Conservation (phyloP, 148 eudicot genomes). For the Talinum fruticosum region DNA sequence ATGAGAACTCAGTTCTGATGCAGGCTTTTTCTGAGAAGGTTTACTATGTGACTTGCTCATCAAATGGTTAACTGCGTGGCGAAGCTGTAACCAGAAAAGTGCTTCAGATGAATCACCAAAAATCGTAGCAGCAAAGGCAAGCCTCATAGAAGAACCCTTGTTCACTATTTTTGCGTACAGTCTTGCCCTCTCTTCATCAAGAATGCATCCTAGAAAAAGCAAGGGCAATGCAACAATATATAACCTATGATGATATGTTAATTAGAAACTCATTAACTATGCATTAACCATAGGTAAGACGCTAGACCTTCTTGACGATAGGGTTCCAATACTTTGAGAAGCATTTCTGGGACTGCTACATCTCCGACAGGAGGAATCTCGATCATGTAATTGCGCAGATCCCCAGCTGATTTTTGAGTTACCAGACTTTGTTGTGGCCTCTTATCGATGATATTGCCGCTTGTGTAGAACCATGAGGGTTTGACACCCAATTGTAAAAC, state of each 20-base stretch:
- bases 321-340: slow-evolving; percentile 94
- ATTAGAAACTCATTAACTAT: neutral
- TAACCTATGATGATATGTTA: slow-evolving; percentile 13
- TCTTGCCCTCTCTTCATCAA: slow-evolving; percentile 88
- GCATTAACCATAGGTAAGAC: slow-evolving; percentile 16
- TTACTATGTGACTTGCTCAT: slow-evolving; percentile 63
- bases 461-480: slow-evolving; percentile 84
- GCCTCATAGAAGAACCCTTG: slow-evolving; percentile 68
- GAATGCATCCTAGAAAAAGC: slow-evolving; percentile 65
- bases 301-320: slow-evolving; percentile 81
- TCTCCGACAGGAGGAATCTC: slow-evolving; percentile 71
- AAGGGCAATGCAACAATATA: slow-evolving; percentile 14
- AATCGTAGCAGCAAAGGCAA: slow-evolving; percentile 92
- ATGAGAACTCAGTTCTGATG: slow-evolving; percentile 38
- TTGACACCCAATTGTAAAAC: slow-evolving; percentile 92
- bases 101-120: slow-evolving; percentile 96
- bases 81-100: slow-evolving; percentile 92
- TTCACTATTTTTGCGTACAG: slow-evolving; percentile 67
- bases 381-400: slow-evolving; percentile 87
- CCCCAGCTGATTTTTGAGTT: slow-evolving; percentile 55
- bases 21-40: slow-evolving; percentile 50
- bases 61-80: slow-evolving; percentile 73
- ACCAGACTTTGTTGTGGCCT: slow-evolving; percentile 46
- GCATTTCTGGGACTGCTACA: slow-evolving; percentile 92
- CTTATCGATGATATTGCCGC: slow-evolving; percentile 40